Evolutionary conservation across 371 early-diverging fungal genomes (phyloP).

Genomic region (Circinella umbellata): DNA sequence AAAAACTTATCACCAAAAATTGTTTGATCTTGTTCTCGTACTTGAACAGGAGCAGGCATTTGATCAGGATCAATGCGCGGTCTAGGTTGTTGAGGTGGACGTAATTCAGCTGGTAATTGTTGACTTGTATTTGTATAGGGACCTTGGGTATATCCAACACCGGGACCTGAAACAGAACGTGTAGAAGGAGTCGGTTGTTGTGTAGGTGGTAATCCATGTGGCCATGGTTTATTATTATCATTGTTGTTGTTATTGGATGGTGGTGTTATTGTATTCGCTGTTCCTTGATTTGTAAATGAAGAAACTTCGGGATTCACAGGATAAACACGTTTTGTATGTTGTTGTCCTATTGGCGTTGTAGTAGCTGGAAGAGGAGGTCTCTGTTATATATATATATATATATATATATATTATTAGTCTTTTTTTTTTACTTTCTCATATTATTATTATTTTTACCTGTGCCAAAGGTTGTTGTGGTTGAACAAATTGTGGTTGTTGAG

Average conservation of each 20-base stretch:
- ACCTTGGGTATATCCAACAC: constrained; percentile 42
- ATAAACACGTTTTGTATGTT: constrained; percentile 46
- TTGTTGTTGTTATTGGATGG: not conserved
- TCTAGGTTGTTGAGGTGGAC: constrained; percentile 55
- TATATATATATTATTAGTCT: not conserved
- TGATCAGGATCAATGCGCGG: constrained; percentile 93
- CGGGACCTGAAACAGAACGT: constrained; percentile 30
- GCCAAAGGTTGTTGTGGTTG: constrained; percentile 8
- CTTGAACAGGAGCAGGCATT: constrained; percentile 92
- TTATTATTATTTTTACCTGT: not conserved
- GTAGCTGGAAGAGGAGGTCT: constrained; percentile 4
- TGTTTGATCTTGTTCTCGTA: constrained; percentile 84
- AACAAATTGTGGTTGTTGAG: not conserved
- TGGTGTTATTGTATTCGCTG: constrained; percentile 19
- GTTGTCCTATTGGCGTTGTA: not conserved
- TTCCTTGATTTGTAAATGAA: constrained; percentile 9
- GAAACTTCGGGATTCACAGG: constrained; percentile 40
- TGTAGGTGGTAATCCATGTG: constrained; percentile 9
- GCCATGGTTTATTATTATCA: constrained; percentile 9
- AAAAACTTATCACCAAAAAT: constrained; percentile 70
- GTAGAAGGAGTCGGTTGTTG: not conserved
- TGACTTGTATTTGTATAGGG: constrained; percentile 40
- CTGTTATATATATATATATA: not conserved
- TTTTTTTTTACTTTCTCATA: not conserved
- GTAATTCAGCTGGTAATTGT: constrained; percentile 38